These are phyloP conservation scores for Bipolaris bicolor DNA, from an alignment of 2,329 filamentous ascomycete genomes.

Conservation along the genomic window DNA sequence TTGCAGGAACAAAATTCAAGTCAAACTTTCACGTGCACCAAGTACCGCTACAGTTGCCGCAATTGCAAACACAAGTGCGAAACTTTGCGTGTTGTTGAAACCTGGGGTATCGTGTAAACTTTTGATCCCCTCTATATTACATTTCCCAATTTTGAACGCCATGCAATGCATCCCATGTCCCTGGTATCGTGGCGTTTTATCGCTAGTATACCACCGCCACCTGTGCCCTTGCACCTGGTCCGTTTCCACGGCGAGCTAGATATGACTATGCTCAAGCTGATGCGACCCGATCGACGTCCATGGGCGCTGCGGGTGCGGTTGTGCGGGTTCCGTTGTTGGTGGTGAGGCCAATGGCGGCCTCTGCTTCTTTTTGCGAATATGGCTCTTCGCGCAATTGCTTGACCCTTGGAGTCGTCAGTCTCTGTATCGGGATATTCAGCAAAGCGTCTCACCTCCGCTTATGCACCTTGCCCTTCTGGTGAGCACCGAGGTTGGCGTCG, in stretches of 20 bases:
- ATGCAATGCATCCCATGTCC: constrained; percentile 35
- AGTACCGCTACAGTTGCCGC: neutral
- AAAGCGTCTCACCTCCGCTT: constrained; percentile 72
- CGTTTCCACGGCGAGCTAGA: too few species aligned
- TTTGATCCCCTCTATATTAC: constrained; percentile 33
- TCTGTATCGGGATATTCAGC: neutral
- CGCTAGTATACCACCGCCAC: too few species aligned
- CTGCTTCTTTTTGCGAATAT: constrained; percentile 84
- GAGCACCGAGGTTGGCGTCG: constrained; percentile 74
- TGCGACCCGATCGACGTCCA: constrained; percentile 43
- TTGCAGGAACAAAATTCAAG: neutral
- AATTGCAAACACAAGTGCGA: neutral
- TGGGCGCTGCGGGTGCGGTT: constrained; percentile 34
- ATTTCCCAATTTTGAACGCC: constrained; percentile 37
- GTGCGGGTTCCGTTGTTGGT: constrained; percentile 68
- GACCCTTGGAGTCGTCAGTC: constrained; percentile 61
- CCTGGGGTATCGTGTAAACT: constrained; percentile 44
- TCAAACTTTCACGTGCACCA: neutral
- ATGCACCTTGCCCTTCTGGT: constrained; percentile 88
- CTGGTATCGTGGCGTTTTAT: neutral
- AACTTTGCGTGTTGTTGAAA: constrained; percentile 3
- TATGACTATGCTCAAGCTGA: constrained; percentile 13
- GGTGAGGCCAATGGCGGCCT: constrained; percentile 75
- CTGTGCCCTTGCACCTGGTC: too few species aligned
- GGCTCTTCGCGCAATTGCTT: constrained; percentile 83